phyloP scores from a whole-genome alignment of 1,284 basidiomycete species.

The Tilletiopsis washingtonensis region DNA sequence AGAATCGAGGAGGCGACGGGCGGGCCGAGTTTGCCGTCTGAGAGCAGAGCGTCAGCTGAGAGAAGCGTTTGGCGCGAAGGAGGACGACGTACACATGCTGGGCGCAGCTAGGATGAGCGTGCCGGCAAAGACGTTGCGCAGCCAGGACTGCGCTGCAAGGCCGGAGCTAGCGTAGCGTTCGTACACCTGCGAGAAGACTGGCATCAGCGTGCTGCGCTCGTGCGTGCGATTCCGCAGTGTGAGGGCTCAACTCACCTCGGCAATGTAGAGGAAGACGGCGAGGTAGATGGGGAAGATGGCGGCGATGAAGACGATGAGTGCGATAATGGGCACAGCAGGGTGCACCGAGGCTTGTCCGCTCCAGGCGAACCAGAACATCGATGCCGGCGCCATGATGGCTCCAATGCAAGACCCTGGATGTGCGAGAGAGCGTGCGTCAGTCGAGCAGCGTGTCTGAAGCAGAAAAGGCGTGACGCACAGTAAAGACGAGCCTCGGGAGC shows the following conservation, averaged over 20 bases:
- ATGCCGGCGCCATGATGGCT: conserved; percentile 22
- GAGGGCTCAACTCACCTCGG: too few species aligned
- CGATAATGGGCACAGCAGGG: conserved; percentile 24
- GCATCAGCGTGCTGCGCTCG: too few species aligned
- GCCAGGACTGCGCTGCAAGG: conserved; percentile 30
- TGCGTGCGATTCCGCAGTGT: too few species aligned
- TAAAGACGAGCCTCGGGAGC: conserved; percentile 52
- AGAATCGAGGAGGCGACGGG: conserved; percentile 39
- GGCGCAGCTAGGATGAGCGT: conserved; percentile 23
- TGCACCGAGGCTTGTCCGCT: conserved; percentile 10
- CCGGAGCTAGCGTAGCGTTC: conserved; percentile 43
- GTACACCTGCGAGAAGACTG: too few species aligned
- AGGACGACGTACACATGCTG: neutral
- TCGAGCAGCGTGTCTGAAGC: too few species aligned
- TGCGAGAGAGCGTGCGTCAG: too few species aligned
- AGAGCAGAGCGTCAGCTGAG: too few species aligned
- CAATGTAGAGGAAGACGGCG: conserved; percentile 23
- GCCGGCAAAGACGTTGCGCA: conserved; percentile 28
- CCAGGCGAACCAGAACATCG: conserved; percentile 33
- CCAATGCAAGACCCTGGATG: conserved; percentile 22
- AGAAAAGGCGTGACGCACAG: too few species aligned
- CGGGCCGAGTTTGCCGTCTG: conserved; percentile 28
- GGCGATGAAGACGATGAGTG: conserved; percentile 17
- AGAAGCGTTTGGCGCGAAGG: too few species aligned
- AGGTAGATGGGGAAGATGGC: conserved; percentile 16